Base-by-base conservation (phyloP, 192 early-diverging fungal genomes). In the Coemansia sp. region DNA sequence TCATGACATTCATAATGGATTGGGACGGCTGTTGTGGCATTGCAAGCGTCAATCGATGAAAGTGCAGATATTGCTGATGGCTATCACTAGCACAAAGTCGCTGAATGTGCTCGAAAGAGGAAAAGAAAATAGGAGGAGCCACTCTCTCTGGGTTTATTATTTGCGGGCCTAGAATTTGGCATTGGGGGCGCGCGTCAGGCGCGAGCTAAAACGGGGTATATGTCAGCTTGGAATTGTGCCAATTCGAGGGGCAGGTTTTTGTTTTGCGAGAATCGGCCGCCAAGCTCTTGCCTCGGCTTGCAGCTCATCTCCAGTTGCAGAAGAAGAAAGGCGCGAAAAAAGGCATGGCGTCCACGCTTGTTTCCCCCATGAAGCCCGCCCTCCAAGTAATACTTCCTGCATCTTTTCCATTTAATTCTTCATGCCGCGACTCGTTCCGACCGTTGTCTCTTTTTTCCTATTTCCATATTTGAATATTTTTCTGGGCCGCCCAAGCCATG, bases 41-140 rank as follows among this genome's bases (percentile, higher is more conserved):
- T 65, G 36, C 64, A 31, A 52, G 48, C 36, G 45, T 9, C n/a
- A 45, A 79, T 79, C 71, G 72, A 79, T 74, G 70, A 37, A 23
- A 59, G 42, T 74, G 77, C 77, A 79, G 77, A 74, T 70, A 79
- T 79, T 79, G 65, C 71, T 52, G 50, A 23, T 52, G 48, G 48
- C 48, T 52, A 52, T 52, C 48, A 5, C 48, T 52, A 52, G 48
- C 12, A 52, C 48, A 52, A 52, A 21, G 48, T 52, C 48, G 48
- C 23, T 45, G n/a, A 7, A 20, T 14, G 7, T 13, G 18, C 42
- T 28, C 61, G 47, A 62, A 62, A 62, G 23, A 52, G 48, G 14
- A 48, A 31, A 39, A 26, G 23, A 23, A 61, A 42, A 20, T 45
- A n/a, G n/a, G 60, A 35, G 26, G 42, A 26, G 48, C 48, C 48